Percentiles rank a stretch among this genome's conserved stretches.
These are phyloP conservation scores for Saturnispora mendoncae DNA, from an alignment of 805 yeast species.

Conservation along the genomic window DNA sequence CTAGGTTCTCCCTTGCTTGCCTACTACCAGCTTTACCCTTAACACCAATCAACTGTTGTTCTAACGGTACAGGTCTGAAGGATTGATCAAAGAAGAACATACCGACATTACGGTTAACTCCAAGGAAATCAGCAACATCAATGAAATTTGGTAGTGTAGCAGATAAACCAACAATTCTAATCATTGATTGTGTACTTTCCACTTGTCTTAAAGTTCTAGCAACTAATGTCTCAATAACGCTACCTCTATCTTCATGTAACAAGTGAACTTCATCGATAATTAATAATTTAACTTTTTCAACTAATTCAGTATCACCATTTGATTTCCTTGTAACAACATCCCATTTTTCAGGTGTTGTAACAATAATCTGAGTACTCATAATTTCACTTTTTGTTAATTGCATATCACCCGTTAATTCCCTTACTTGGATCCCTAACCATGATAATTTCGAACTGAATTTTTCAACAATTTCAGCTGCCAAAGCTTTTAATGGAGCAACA, in stretches of 20 bases:
- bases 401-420: constrained; percentile 95
- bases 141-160: constrained; percentile 88
- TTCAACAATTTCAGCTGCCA: constrained; percentile 95
- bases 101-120: constrained; percentile 83
- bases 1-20: constrained; percentile 64
- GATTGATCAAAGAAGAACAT: constrained; percentile 91
- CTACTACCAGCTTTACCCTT: constrained; percentile 75
- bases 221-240: constrained; percentile 90
- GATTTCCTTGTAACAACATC: constrained; percentile 94
- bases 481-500: constrained; percentile 88
- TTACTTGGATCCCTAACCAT: constrained; percentile 80
- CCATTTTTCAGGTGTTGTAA: constrained; percentile 96
- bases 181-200: constrained; percentile 88
- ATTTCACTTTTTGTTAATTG: constrained; percentile 78
- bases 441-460: constrained; percentile 68
- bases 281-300: constrained; percentile 72
- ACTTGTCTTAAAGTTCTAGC: constrained; percentile 93
- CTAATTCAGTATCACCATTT: constrained; percentile 78
- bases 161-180: constrained; percentile 85
- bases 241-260: constrained; percentile 95
- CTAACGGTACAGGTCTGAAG: constrained; percentile 88
- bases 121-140: constrained; percentile 91
- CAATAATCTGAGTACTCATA: constrained; percentile 73
- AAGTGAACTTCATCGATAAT: constrained; percentile 96
- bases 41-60: constrained; percentile 82